Evolutionary conservation across 768 basidiomycete species (phyloP).

Genomic region (Russula brevipes): DNA sequence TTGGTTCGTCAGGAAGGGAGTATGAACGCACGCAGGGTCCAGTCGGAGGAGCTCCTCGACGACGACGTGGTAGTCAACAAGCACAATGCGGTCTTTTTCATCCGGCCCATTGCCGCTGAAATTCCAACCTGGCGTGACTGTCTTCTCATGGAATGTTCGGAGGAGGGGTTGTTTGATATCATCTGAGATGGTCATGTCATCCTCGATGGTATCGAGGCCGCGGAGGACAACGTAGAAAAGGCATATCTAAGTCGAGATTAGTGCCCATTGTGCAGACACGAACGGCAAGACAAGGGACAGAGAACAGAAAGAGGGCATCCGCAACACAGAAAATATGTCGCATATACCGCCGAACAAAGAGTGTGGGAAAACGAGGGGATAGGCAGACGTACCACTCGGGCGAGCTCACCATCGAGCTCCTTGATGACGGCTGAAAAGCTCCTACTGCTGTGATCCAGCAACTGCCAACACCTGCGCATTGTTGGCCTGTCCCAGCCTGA

Average conservation of each 20-base stretch:
- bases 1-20: constrained; percentile 4
- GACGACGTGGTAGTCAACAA: constrained; percentile 77
- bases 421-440: constrained; percentile 93
- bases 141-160: constrained; percentile 73
- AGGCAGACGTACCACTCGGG: constrained; percentile 67
- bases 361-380: background rate
- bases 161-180: constrained; percentile 81
- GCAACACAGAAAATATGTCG: background rate
- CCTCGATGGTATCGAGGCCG: constrained; percentile 95
- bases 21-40: constrained; percentile 47
- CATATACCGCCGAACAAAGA: background rate
- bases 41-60: constrained; percentile 75
- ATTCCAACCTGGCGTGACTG: constrained; percentile 79
- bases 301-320: background rate
- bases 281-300: background rate
- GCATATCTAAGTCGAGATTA: constrained; percentile 58
- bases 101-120: constrained; percentile 76
- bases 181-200: constrained; percentile 95
- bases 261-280: constrained; percentile 4
- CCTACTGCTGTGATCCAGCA: constrained; percentile 83
- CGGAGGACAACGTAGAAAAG: constrained; percentile 93
- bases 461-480: constrained; percentile 89
- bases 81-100: constrained; percentile 83
- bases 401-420: constrained; percentile 92
- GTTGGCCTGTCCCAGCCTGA: constrained; percentile 82